phyloP scores from a whole-genome alignment of 192 early-diverging fungal genomes.

The Entomortierella lignicola region DNA sequence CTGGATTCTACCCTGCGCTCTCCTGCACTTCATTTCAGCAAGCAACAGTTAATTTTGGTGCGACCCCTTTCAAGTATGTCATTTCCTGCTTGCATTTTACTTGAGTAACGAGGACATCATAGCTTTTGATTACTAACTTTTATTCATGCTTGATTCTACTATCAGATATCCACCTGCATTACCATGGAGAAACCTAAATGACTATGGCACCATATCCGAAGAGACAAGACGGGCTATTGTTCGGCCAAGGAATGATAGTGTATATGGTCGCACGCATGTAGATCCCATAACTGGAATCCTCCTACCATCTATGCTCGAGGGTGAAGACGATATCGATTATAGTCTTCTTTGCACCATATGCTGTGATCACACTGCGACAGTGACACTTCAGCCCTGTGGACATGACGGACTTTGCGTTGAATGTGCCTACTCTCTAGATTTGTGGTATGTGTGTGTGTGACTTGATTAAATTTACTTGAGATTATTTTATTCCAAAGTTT shows the following conservation, averaged over 20 bases:
- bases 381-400: constrained; percentile 58
- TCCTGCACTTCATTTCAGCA: constrained; percentile 81
- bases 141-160: no score
- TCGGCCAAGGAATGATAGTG: constrained; percentile 50
- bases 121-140: not conserved
- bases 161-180: constrained; percentile 53
- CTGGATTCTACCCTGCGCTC: constrained; percentile 74
- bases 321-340: constrained; percentile 41
- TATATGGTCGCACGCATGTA: constrained; percentile 50
- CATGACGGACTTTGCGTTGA: constrained; percentile 60
- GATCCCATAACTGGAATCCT: constrained; percentile 32
- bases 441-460: constrained; percentile 43
- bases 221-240: constrained; percentile 49
- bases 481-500: not conserved
- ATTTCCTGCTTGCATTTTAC: no score
- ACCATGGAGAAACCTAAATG: constrained; percentile 49
- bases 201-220: constrained; percentile 30
- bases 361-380: constrained; percentile 58
- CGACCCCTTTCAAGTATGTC: constrained; percentile 51
- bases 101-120: no score
- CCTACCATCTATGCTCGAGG: constrained; percentile 32
- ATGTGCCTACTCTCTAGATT: constrained; percentile 54
- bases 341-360: constrained; percentile 59
- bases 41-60: constrained; percentile 77
- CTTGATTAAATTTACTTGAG: no score